Evolutionary conservation across 345 rosid species (phyloP).

Genomic region (Erodium maritimum): DNA sequence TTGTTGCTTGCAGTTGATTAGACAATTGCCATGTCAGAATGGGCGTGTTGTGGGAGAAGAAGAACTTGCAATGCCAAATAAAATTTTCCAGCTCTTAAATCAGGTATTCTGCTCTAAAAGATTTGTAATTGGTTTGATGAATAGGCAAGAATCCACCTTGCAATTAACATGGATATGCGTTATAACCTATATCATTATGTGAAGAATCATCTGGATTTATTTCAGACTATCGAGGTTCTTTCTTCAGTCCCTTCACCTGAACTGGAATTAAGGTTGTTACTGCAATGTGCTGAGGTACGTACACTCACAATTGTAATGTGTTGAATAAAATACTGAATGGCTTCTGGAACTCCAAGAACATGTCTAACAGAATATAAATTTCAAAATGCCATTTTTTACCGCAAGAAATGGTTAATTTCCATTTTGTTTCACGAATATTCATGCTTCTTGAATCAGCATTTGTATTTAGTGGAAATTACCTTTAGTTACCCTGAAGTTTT

Average conservation of each 20-base stretch:
- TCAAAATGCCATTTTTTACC: neutral
- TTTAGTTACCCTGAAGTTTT: no score
- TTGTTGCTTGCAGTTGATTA: constrained; percentile 54
- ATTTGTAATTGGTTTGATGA: no score
- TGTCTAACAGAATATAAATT: neutral
- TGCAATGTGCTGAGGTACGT: constrained; percentile 85
- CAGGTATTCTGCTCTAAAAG: constrained; percentile 33
- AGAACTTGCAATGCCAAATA: constrained; percentile 47
- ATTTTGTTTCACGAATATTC: neutral
- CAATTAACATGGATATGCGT: no score
- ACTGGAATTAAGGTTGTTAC: constrained; percentile 64
- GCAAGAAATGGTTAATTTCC: no score
- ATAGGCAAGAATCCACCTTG: no score
- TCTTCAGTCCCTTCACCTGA: constrained; percentile 66
- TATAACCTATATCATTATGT: no score
- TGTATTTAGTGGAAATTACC: no score
- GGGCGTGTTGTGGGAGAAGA: constrained; percentile 62
- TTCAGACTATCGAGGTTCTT: constrained; percentile 63
- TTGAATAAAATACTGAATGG: neutral
- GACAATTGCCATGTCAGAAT: constrained; percentile 52
- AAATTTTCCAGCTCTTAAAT: constrained; percentile 60
- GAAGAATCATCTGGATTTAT: constrained; percentile 6
- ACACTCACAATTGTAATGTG: neutral
- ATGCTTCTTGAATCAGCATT: no score
- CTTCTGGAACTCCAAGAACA: neutral